A percentile compares a stretch with the other conserved stretches of the same genome.
These are phyloP conservation scores for Aotearoamyces nothofagi DNA, from an alignment of 2,329 filamentous ascomycete species.

Conservation along the genomic window DNA sequence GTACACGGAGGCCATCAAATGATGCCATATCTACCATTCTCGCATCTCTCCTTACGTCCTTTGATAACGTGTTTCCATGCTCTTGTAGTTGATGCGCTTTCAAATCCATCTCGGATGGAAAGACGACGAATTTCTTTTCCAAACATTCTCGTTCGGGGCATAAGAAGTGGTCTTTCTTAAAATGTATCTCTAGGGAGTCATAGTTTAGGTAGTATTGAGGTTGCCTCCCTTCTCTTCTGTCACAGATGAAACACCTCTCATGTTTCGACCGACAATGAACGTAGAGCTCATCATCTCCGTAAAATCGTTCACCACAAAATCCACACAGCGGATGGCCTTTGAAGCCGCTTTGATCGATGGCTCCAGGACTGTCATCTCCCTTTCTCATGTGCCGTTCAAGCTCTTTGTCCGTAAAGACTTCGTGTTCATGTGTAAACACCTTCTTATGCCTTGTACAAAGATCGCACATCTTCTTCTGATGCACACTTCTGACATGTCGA, in stretches of 20 bases:
- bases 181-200: constrained; percentile 72
- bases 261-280: constrained; percentile 88
- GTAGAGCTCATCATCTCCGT: constrained; percentile 90
- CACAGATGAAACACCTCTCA: constrained; percentile 89
- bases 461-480: constrained; percentile 84
- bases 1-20: constrained; percentile 65
- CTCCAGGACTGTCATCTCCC: constrained; percentile 82
- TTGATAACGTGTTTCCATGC: constrained; percentile 67
- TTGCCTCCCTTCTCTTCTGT: constrained; percentile 35
- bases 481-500: constrained; percentile 65
- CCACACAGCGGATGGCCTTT: constrained; percentile 88
- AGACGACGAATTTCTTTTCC: constrained; percentile 97
- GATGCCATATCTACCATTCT: constrained; percentile 73
- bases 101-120: constrained; percentile 85
- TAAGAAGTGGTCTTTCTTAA: constrained; percentile 72
- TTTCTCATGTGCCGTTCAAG: constrained; percentile 77
- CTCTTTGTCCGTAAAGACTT: constrained; percentile 70
- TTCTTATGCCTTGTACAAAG: constrained; percentile 91
- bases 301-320: constrained; percentile 86
- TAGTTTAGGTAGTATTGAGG: constrained; percentile 92
- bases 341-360: constrained; percentile 86
- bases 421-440: constrained; percentile 95
- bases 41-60: constrained; percentile 70
- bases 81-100: constrained; percentile 82
- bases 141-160: constrained; percentile 77